Evolutionary conservation across 2,329 filamentous ascomycete species (phyloP).

Genomic region (Diaporthe capsici): DNA sequence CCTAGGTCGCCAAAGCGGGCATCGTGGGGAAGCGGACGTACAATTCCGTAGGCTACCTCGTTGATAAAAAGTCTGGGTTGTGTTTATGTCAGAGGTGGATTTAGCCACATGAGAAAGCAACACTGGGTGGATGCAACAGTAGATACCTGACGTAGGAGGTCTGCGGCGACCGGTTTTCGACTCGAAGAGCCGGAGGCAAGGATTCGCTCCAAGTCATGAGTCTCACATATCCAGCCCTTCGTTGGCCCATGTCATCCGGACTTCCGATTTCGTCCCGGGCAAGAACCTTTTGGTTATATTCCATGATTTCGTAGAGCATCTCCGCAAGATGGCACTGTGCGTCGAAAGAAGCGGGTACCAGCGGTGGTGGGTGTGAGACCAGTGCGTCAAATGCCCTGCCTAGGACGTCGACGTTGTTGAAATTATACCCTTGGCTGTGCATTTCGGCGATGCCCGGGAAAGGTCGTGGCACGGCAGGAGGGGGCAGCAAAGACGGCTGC

Average conservation of each 20-base stretch:
- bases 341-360: background rate
- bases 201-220: background rate
- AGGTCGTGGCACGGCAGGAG: background rate
- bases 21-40: slow-evolving; percentile 2
- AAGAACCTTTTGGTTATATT: background rate
- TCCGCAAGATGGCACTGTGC: background rate
- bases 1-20: slow-evolving; percentile 10
- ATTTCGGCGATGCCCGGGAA: background rate
- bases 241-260: background rate
- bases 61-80: slow-evolving; percentile 11
- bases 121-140: background rate
- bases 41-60: slow-evolving; percentile 14
- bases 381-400: background rate
- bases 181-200: background rate
- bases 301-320: background rate
- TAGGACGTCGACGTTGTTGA: background rate
- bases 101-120: background rate
- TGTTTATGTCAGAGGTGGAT: background rate
- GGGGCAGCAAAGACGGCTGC: slow-evolving; percentile 5
- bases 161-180: background rate
- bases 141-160: slow-evolving; percentile 1
- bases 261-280: background rate
- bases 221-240: slow-evolving; percentile 6
- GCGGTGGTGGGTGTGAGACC: background rate
- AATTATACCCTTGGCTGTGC: background rate